Evolutionary conservation across 768 basidiomycete genomes (phyloP).

Genomic region (Boletus eberwhitei): DNA sequence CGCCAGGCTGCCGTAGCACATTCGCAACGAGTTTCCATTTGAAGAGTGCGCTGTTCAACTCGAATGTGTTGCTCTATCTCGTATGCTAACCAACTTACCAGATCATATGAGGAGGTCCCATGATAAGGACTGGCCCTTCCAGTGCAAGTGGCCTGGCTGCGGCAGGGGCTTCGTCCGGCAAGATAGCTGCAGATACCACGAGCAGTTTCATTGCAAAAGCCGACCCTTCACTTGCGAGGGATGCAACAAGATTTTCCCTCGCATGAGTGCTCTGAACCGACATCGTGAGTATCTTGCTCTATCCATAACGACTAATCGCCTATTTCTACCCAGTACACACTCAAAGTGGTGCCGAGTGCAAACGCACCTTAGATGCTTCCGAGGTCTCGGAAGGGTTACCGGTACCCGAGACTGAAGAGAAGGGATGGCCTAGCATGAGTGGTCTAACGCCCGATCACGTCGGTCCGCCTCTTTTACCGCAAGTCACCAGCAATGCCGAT

Average conservation of each 20-base stretch:
- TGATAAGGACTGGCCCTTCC: conserved; percentile 90
- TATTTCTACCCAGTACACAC: conserved; percentile 53
- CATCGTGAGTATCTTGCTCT: conserved; percentile 61
- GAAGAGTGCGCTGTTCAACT: conserved; percentile 53
- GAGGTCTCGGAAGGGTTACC: conserved; percentile 19
- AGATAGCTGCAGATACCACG: conserved; percentile 95
- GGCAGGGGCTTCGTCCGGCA: conserved; percentile 89
- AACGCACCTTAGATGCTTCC: conserved; percentile 35
- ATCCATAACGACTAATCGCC: background rate
- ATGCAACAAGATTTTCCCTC: conserved; percentile 87
- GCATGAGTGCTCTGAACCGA: conserved; percentile 91
- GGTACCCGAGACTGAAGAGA: conserved; percentile 32
- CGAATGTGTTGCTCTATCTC: conserved; percentile 7
- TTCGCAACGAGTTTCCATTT: conserved; percentile 92
- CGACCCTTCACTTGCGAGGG: conserved; percentile 93
- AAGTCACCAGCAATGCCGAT: conserved; percentile 12
- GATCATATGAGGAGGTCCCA: conserved; percentile 91
- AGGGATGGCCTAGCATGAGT: conserved; percentile 28
- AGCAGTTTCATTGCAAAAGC: conserved; percentile 88
- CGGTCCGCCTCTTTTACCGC: conserved; percentile 6
- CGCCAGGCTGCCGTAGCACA: conserved; percentile 79
- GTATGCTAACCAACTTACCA: conserved; percentile 27
- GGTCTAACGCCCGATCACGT: conserved; percentile 21
- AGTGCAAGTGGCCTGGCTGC: conserved; percentile 92
- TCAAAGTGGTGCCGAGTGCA: conserved; percentile 77